These are phyloP conservation scores for Chenopodium quinoa DNA, from an alignment of 148 eudicot genomes.

Conservation along the genomic window DNA sequence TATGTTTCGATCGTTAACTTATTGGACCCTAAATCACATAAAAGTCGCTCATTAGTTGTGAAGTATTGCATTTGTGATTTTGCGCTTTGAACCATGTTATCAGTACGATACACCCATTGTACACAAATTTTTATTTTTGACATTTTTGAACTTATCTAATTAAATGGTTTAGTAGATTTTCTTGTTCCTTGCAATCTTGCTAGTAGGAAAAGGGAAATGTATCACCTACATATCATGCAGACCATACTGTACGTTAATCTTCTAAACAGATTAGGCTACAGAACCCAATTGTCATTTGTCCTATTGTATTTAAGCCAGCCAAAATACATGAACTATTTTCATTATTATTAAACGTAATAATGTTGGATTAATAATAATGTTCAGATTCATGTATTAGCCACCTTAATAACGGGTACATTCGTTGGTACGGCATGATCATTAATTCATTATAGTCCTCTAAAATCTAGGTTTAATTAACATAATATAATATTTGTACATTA, in stretches of 20 bases:
- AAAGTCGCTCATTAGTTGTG: too few species aligned
- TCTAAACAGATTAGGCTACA: neutral
- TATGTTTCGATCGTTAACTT: too few species aligned
- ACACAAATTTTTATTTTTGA: too few species aligned
- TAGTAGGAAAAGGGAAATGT: constrained; percentile 1
- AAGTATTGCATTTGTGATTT: too few species aligned
- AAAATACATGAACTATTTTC: constrained; percentile 6
- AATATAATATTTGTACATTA: neutral
- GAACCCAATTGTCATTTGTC: constrained; percentile 8
- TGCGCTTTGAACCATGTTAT: too few species aligned
- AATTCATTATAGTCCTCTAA: neutral
- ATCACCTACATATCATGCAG: neutral
- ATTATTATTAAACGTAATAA: neutral
- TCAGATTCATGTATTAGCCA: constrained; percentile 29
- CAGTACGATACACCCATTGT: too few species aligned
- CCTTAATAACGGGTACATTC: constrained; percentile 18
- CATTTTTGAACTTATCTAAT: too few species aligned
- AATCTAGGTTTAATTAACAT: constrained; percentile 6
- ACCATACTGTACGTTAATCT: neutral
- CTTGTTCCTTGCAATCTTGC: neutral
- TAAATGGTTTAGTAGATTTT: neutral
- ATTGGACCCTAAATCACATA: too few species aligned
- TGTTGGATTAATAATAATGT: constrained; percentile 10
- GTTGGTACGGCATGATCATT: constrained; percentile 22
- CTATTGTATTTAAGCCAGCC: neutral